Evolutionary conservation across 1,139 yeast genomes (phyloP), one percentile per base, ranked within the genome.

Genomic region (Geotrichum citri-aurantii): DNA sequence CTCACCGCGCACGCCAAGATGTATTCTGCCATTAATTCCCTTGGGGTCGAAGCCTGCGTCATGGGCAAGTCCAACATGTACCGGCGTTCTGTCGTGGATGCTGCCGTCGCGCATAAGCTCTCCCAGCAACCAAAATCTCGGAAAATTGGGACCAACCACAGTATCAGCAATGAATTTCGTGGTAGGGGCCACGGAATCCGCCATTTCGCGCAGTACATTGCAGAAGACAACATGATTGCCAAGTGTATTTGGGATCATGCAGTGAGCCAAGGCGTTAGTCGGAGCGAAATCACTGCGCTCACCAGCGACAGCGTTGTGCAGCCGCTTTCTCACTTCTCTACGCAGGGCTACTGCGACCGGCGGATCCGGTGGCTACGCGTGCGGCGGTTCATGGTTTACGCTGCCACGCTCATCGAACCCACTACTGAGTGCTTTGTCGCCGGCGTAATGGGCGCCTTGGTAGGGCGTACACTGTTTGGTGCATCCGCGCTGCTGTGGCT

Each of bases 151-250:
- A n/a, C 29, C 7, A 26, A 31, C 40, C 21, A 7, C 21, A 31
- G 29, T 23, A 31, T 6, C 44, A 26, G 19, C 6, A 31, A 26
- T 12, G 49, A 37, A n/a, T 23, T 24, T 17, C 46, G 56, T 12
- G 46, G 24, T 2, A 63, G 64, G 3, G 71, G 68, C n/a, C 59
- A 61, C 6, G 95, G 96, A 0, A 77, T 91, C 56, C 79, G 83
- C 59, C 82, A 84, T 62, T 90, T 91, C 71, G 84, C 96, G 8
- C 77, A 84, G 61, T 91, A 86, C 70, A 90, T 91, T 68, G 96
- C 96, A 2, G 97, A 90, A 69, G 97, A 90, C 71, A 90, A 90
- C 70, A 88, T 90, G 95, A 89, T 90, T 64, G 96, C 90, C 10
- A 88, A 88, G 57, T 88, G 92, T 0, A 70, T 90, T 19, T 91